These are phyloP conservation scores for Globisporangium spiculum DNA, from an alignment of 352 stramenopile genomes.

Conservation along the genomic window DNA sequence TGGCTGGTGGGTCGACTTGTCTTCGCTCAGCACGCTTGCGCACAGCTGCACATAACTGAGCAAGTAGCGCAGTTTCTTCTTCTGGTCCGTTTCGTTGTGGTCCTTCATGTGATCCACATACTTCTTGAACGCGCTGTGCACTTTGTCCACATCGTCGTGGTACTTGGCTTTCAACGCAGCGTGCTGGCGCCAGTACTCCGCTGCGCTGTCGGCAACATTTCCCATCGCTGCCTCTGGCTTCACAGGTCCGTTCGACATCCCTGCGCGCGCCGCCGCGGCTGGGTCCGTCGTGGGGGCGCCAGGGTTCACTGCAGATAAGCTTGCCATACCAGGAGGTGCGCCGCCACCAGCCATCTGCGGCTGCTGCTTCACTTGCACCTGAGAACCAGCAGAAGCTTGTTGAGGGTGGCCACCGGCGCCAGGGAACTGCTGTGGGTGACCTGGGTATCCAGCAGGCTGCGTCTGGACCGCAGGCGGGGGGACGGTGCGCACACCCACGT, in stretches of 20 bases:
- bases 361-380: conserved; percentile 20
- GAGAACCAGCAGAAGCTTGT: conserved; percentile 10
- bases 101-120: conserved; percentile 88
- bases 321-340: conserved; percentile 19
- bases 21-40: conserved; percentile 71
- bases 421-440: conserved; percentile 41
- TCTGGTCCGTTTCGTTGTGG: conserved; percentile 83
- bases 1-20: conserved; percentile 63
- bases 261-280: not conserved
- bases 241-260: conserved; percentile 5
- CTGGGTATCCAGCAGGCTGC: conserved; percentile 34
- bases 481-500: conserved; percentile 35
- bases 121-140: conserved; percentile 85
- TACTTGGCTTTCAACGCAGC: conserved; percentile 76
- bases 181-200: conserved; percentile 79
- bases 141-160: conserved; percentile 80
- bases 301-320: conserved; percentile 5
- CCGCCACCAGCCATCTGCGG: not conserved
- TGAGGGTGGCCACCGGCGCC: conserved; percentile 23
- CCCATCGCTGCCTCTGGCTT: conserved; percentile 18
- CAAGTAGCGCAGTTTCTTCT: conserved; percentile 83
- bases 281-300: not conserved
- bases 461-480: conserved; percentile 19
- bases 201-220: conserved; percentile 39
- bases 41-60: conserved; percentile 83